Base-by-base conservation (phyloP, 257 asterid species). In the Petunia axillaris region DNA sequence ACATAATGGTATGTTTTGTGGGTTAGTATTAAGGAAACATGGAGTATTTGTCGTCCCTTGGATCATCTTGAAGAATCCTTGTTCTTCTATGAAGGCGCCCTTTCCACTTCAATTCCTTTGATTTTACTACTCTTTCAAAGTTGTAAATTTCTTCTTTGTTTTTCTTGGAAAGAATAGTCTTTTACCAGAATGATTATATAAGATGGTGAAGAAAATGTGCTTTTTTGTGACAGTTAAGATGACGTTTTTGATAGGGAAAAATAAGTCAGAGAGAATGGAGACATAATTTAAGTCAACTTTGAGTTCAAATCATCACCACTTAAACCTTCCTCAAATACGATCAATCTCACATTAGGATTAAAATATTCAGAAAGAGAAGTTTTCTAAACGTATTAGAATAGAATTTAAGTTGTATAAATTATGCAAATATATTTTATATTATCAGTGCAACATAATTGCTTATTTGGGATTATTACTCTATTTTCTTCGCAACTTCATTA, bases 251-350 rank as follows among this genome's bases (percentile, higher is more conserved):
- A 44, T 5, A 48, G 52, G 52, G 1, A 11, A 71, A 10, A 44
- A 36, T 48, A 77, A 46, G 57, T 14, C 10, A 40, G 8, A 9
- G 78, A 64, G 81, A 36, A 3, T 8, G 36, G 25, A 10, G 77
- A 71, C 35, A 71, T 13, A 71, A 71, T 10, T 2, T 35, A 89
- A 91, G 97, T 90, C 94, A 90, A 93, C 92, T 71, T 81, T 11
- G 89, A 86, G 85, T 66, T 80, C 48, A 75, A 78, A 67, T 78
- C 87, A 84, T 70, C 94, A 88, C 93, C 93, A 93, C 81, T 80
- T 85, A 57, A 76, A 85, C 92, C 97, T 92, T 76, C 98, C 96
- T 86, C 81, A 63, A 81, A 78, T 90, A 83, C 75, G 9, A 87
- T 92, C 92, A 13, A 46, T 77, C 76, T 86, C 86, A 75, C 10